phyloP scores from a whole-genome alignment of 805 yeast species.

The Vanderwaltozyma tropicalis region DNA sequence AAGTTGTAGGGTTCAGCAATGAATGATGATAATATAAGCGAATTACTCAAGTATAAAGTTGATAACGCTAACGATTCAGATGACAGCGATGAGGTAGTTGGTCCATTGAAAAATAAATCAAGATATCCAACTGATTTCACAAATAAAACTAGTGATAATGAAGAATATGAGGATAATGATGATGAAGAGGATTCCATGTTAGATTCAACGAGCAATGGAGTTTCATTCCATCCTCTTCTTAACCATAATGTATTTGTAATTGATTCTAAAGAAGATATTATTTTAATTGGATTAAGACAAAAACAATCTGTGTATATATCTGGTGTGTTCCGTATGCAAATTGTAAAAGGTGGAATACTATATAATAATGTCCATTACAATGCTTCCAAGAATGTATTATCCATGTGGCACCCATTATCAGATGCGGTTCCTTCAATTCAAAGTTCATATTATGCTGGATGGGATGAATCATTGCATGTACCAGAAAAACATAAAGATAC shows the following conservation, averaged over 20 bases:
- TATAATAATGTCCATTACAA: slow-evolving; percentile 25
- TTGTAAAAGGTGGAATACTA: slow-evolving; percentile 26
- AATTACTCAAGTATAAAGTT: not conserved
- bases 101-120: not conserved
- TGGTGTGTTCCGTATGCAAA: slow-evolving; percentile 20
- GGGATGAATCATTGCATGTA: slow-evolving; percentile 18
- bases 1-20: not conserved
- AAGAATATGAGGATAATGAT: not conserved
- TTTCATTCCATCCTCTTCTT: slow-evolving; percentile 7
- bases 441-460: slow-evolving; percentile 25
- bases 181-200: not conserved
- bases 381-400: slow-evolving; percentile 13
- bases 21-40: not conserved
- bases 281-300: slow-evolving; percentile 17
- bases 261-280: slow-evolving; percentile 3
- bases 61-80: slow-evolving; percentile 1
- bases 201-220: not conserved
- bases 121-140: not conserved
- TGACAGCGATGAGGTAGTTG: not conserved
- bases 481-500: slow-evolving; percentile 5
- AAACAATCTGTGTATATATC: slow-evolving; percentile 19
- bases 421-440: slow-evolving; percentile 21
- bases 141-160: not conserved
- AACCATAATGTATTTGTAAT: slow-evolving; percentile 9
- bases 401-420: slow-evolving; percentile 24